Conservation (phyloP, 2,329 filamentous ascomycete genomes). For the Blastomyces parvus region DNA sequence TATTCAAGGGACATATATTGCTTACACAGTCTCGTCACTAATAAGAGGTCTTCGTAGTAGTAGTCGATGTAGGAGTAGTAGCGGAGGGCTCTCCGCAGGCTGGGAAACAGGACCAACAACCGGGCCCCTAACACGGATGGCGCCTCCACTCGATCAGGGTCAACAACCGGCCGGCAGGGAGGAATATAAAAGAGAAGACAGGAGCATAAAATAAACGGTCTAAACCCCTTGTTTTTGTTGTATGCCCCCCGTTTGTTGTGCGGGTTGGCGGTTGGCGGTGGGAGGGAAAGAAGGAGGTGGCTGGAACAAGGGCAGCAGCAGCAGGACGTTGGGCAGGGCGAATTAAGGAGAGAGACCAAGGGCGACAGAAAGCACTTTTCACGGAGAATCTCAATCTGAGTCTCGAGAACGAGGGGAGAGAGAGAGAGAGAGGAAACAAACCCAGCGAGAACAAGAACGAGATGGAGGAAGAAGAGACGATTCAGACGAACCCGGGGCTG, state of each 20-base stretch:
- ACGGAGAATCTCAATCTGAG: background rate
- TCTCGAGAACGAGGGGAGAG: background rate
- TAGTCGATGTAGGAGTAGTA: no score
- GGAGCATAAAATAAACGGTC: background rate
- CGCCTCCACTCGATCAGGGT: background rate
- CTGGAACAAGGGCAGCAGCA: background rate
- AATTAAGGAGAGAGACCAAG: conserved; percentile 14
- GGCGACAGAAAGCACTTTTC: background rate
- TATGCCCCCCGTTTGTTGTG: background rate
- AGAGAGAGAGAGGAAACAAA: no score
- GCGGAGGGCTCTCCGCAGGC: background rate
- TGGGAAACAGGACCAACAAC: background rate
- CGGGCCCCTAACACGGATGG: background rate
- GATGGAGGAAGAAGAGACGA: no score
- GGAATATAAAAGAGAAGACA: background rate
- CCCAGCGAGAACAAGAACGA: no score
- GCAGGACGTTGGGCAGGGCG: background rate
- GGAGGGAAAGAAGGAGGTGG: background rate
- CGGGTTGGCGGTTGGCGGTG: background rate
- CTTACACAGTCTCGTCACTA: background rate
- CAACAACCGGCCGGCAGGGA: background rate
- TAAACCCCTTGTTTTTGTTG: background rate
- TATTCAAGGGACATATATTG: background rate
- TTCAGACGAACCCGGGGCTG: no score
- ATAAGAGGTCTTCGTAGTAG: background rate